Conservation (phyloP, 306 rosid genomes). For the Quercus gilva region DNA sequence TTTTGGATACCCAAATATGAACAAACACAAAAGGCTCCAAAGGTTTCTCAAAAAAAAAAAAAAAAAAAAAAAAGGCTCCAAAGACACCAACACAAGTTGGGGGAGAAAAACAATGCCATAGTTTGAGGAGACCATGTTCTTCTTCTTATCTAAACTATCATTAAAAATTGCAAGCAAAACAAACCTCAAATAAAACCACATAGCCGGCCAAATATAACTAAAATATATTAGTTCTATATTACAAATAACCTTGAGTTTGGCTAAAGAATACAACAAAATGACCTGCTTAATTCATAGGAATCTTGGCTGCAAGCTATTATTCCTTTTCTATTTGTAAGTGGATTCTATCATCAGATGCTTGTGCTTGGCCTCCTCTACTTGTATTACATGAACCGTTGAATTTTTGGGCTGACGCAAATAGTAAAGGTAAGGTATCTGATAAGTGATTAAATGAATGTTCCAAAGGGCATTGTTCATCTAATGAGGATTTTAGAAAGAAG, state of each 20-base stretch:
- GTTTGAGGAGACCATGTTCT: not conserved
- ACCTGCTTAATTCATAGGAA: not conserved
- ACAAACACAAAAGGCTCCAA: not conserved
- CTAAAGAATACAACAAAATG: not conserved
- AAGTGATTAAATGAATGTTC: not conserved
- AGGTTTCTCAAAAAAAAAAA: too few relatives aligned
- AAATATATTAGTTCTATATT: not conserved
- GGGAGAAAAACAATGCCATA: not conserved
- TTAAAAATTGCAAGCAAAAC: not conserved
- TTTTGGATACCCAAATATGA: not conserved
- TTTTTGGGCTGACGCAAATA: constrained; percentile 14
- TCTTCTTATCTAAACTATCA: not conserved
- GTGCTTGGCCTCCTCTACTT: not conserved
- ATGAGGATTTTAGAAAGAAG: not conserved
- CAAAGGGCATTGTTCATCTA: not conserved
- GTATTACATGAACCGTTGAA: not conserved
- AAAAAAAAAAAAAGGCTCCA: not conserved
- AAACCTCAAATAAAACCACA: not conserved
- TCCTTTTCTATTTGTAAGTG: constrained; percentile 11
- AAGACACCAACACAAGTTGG: not conserved
- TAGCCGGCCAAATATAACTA: not conserved
- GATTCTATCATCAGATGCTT: constrained; percentile 4
- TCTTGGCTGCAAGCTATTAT: constrained; percentile 4
- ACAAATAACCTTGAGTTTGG: not conserved
- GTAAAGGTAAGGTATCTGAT: not conserved